phyloP scores from a whole-genome alignment of 495 filamentous ascomycete genomes.

The Penicillium dipodomyicola region DNA sequence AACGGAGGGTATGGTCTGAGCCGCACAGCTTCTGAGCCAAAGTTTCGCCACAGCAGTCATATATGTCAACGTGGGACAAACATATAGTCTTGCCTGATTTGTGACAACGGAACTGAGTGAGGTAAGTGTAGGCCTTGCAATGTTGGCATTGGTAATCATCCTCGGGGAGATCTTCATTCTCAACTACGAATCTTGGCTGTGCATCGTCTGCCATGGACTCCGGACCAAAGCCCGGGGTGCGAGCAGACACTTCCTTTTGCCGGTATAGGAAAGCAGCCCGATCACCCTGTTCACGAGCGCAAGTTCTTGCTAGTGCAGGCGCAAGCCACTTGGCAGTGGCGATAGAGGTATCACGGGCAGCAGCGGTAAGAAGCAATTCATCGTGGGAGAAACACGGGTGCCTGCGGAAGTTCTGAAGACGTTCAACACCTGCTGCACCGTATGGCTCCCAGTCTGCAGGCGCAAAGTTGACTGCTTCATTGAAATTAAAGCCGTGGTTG shows the following conservation, averaged over 20 bases:
- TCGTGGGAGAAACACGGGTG: constrained; percentile 98
- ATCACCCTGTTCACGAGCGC: constrained; percentile 66
- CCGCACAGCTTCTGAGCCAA: constrained; percentile 60
- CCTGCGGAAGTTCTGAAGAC: constrained; percentile 82
- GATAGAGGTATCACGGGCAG: constrained; percentile 74
- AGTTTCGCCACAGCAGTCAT: constrained; percentile 71
- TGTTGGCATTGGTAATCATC: constrained; percentile 86
- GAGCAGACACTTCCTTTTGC: constrained; percentile 55
- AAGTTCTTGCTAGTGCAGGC: constrained; percentile 77
- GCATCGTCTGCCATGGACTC: constrained; percentile 35
- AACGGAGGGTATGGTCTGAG: constrained; percentile 64
- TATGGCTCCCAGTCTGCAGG: constrained; percentile 95
- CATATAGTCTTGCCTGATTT: constrained; percentile 76
- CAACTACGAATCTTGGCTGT: constrained; percentile 48
- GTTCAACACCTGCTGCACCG: constrained; percentile 80
- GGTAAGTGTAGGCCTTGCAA: constrained; percentile 90
- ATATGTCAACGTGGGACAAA: constrained; percentile 69
- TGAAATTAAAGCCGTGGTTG: constrained; percentile 98
- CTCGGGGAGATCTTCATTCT: constrained; percentile 75
- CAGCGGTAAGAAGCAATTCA: constrained; percentile 88
- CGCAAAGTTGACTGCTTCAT: constrained; percentile 98
- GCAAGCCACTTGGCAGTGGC: constrained; percentile 93
- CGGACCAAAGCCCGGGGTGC: constrained; percentile 40
- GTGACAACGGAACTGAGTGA: constrained; percentile 84
- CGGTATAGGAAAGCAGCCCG: constrained; percentile 64